Conservation (phyloP, 2,329 filamentous ascomycete species). For the Arthrobotrys megalospora region DNA sequence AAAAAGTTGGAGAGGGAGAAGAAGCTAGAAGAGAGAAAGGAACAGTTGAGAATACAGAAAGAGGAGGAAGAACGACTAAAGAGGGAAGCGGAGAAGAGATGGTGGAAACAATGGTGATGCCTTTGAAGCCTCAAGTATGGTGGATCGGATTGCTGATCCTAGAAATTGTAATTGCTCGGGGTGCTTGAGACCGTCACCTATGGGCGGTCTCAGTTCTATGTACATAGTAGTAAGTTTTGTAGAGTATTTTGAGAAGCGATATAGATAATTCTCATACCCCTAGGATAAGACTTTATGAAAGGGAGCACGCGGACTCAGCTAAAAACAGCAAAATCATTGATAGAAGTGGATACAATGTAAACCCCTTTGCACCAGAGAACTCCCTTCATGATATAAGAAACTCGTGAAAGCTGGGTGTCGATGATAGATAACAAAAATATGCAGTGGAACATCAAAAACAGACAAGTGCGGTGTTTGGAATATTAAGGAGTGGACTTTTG, state of each 20-base stretch:
- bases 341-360: background rate
- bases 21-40: slow-evolving; percentile 68
- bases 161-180: background rate
- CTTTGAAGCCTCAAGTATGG: background rate
- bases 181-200: slow-evolving; percentile 2
- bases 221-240: slow-evolving; percentile 7
- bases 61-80: slow-evolving; percentile 64
- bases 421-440: background rate
- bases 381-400: slow-evolving; percentile 16
- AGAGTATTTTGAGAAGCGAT: background rate
- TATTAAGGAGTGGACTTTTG: background rate
- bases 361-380: slow-evolving; percentile 6
- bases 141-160: background rate
- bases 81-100: slow-evolving; percentile 61
- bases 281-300: background rate
- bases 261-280: slow-evolving; percentile 3
- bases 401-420: background rate
- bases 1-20: slow-evolving; percentile 78
- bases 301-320: background rate
- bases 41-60: slow-evolving; percentile 66
- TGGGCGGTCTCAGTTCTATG: background rate
- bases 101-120: slow-evolving; percentile 63
- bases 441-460: background rate
- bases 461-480: too few relatives aligned
- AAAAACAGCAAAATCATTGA: background rate